phyloP scores from a whole-genome alignment of 805 yeast genomes.

The Schizosaccharomyces lindneri region DNA sequence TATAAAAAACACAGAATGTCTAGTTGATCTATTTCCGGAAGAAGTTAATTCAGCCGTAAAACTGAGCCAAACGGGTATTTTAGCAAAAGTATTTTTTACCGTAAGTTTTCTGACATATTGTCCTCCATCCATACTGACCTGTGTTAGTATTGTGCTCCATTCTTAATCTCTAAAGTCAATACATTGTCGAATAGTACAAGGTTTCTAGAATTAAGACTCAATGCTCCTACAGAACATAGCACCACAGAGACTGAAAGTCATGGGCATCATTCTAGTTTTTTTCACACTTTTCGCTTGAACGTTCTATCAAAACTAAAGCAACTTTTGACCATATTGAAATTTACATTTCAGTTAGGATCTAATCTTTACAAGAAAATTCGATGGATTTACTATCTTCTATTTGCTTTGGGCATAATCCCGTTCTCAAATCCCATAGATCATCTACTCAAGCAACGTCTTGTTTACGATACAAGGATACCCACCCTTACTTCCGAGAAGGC shows the following conservation, averaged over 20 bases:
- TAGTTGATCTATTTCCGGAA: background rate
- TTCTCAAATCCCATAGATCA: background rate
- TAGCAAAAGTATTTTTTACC: background rate
- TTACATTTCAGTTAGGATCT: background rate
- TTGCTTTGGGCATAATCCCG: background rate
- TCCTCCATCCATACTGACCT: too few relatives aligned
- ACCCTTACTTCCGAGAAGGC: too few relatives aligned
- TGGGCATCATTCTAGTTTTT: background rate
- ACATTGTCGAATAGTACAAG: too few relatives aligned
- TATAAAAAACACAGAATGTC: background rate
- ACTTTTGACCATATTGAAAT: background rate
- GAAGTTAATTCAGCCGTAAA: background rate
- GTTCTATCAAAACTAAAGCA: background rate
- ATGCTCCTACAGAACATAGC: too few relatives aligned
- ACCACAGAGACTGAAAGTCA: too few relatives aligned
- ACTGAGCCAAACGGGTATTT: background rate
- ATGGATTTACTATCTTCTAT: background rate
- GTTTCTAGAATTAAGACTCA: too few relatives aligned
- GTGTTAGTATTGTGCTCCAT: too few relatives aligned
- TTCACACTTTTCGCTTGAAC: background rate
- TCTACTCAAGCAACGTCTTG: background rate
- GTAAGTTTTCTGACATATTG: too few relatives aligned
- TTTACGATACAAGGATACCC: background rate
- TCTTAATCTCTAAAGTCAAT: too few relatives aligned
- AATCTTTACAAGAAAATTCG: background rate